Evolutionary conservation across 2,329 filamentous ascomycete species (phyloP), one percentile per base, ranked within the genome.

Genomic region (Sarocladium oryzae): DNA sequence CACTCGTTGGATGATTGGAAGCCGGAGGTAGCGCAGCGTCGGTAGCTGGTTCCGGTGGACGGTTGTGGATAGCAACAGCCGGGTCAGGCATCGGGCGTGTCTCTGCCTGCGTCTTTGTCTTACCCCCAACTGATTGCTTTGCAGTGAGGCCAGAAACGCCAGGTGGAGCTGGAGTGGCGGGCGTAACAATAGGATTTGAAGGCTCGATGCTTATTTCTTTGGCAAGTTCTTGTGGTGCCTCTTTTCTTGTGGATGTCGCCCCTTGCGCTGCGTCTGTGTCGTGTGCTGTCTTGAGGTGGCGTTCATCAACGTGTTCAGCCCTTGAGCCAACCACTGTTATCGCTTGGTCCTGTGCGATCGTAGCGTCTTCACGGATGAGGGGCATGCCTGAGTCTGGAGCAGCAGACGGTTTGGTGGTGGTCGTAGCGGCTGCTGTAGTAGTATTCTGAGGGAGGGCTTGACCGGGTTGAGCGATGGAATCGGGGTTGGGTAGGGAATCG

Each of bases 21-120:
- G 43, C 24, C 40, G 40, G 43, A 49, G 40, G 35, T 51, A 24
- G 49, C 35, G 49, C 43, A 26, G 43, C 28, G 26, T 48, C 43
- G 43, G 43, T 48, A 48, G 43, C 43, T 48, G 43, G 43, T 48
- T 48, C 43, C 43, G 43, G 43, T 26, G 43, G 43, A n/a, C 10
- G 40, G 26, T 43, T 20, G 40, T 43, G 43, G 43, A 48, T 10
- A 26, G 24, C 43, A 48, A 26, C 24, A 8, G 43, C 24, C 43
- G 43, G 43, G 26, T 48, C 43, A 33, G 43, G 28, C 43, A 33
- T 48, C 43, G 43, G 26, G 43, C 26, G 24, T 21, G 28, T 32
- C 26, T 48, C 26, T 48, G 43, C 5, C 28, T 48, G 43, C 3
- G 43, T 18, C 26, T 48, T 3, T 32, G 24, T 33, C 43, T 48